phyloP scores from a whole-genome alignment of 2,329 filamentous ascomycete species.

The Aspergillus floridensis region DNA sequence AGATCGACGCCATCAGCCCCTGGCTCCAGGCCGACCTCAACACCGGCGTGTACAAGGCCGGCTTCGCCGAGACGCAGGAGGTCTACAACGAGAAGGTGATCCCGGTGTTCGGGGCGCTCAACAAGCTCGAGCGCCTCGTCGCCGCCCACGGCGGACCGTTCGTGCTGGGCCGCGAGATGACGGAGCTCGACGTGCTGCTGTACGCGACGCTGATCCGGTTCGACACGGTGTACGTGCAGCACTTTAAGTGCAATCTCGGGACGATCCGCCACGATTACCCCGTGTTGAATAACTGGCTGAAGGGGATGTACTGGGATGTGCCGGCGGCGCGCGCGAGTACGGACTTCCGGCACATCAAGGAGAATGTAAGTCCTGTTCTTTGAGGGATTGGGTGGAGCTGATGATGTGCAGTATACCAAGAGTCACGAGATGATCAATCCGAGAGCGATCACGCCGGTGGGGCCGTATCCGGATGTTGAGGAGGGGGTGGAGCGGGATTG shows the following conservation, averaged over 20 bases:
- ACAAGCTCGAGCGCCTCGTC: conserved; percentile 55
- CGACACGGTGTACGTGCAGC: conserved; percentile 62
- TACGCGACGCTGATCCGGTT: conserved; percentile 61
- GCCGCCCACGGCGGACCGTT: conserved; percentile 52
- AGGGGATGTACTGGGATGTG: conserved; percentile 58
- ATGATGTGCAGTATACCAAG: conserved; percentile 50
- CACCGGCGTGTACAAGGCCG: conserved; percentile 60
- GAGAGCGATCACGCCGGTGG: conserved; percentile 60
- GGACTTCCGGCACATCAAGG: conserved; percentile 66
- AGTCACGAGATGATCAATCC: conserved; percentile 61
- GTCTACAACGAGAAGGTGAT: conserved; percentile 56
- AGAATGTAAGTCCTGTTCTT: conserved; percentile 48
- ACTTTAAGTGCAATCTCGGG: conserved; percentile 65
- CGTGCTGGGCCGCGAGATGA: conserved; percentile 54
- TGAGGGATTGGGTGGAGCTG: background rate
- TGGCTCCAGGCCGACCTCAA: conserved; percentile 60
- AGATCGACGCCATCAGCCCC: conserved; percentile 53
- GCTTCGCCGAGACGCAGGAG: conserved; percentile 57
- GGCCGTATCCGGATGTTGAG: conserved; percentile 60
- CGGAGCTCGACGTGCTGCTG: conserved; percentile 58
- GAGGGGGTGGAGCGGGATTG: conserved; percentile 51
- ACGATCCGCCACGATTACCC: conserved; percentile 61
- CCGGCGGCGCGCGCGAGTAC: conserved; percentile 58
- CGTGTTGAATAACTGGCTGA: conserved; percentile 60
- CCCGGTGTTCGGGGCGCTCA: conserved; percentile 58